Conservation (phyloP, 495 filamentous ascomycete genomes). For the Penicillium subrubescens region DNA sequence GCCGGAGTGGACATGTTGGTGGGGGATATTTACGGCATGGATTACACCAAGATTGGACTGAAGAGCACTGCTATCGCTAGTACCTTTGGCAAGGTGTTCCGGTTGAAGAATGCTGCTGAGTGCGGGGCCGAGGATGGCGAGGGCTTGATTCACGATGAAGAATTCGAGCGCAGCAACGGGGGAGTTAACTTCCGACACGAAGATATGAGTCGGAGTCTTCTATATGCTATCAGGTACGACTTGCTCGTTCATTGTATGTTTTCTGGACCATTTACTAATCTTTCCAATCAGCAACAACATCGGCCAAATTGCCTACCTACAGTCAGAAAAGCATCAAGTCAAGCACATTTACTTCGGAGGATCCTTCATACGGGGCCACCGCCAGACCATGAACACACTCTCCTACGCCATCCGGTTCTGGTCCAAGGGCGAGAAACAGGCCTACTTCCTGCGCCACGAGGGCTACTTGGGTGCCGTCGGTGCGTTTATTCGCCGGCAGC, state of each 20-base stretch:
- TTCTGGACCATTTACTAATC: slow-evolving; percentile 7
- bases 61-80: slow-evolving; percentile 93
- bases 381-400: slow-evolving; percentile 95
- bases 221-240: slow-evolving; percentile 76
- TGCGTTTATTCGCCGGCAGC: slow-evolving; percentile 89
- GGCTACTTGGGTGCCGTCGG: slow-evolving; percentile 97
- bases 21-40: slow-evolving; percentile 95
- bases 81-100: slow-evolving; percentile 95
- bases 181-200: slow-evolving; percentile 57
- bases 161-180: slow-evolving; percentile 33
- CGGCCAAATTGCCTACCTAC: slow-evolving; percentile 94
- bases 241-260: neutral
- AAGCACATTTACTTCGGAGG: slow-evolving; percentile 97
- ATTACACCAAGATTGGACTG: slow-evolving; percentile 91
- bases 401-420: slow-evolving; percentile 96
- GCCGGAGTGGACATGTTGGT: slow-evolving; percentile 93
- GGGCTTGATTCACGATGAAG: slow-evolving; percentile 58
- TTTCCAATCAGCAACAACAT: slow-evolving; percentile 80
- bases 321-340: slow-evolving; percentile 87
- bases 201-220: slow-evolving; percentile 69
- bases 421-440: slow-evolving; percentile 91
- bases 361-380: slow-evolving; percentile 93
- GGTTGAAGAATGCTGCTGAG: slow-evolving; percentile 77
- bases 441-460: slow-evolving; percentile 94
- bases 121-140: slow-evolving; percentile 75